phyloP scores from a whole-genome alignment of 257 asterid species.

The Lithospermum erythrorhizon region DNA sequence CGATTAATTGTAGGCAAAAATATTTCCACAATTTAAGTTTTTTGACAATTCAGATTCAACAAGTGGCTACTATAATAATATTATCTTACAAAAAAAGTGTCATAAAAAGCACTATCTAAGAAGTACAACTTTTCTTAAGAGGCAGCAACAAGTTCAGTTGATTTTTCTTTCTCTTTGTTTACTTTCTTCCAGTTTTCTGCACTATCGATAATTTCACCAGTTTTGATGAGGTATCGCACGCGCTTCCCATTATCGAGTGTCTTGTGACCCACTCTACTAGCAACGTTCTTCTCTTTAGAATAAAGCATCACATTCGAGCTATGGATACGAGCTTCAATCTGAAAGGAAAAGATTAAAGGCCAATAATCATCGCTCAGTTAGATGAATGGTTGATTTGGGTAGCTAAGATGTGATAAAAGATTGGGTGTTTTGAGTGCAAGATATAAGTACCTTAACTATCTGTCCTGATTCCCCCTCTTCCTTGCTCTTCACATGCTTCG shows the following conservation, averaged over 20 bases:
- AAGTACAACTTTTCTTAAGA: slow-evolving; percentile 19
- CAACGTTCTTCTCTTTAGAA: slow-evolving; percentile 67
- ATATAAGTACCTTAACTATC: slow-evolving; percentile 46
- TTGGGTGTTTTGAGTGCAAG: not conserved
- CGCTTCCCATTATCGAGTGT: slow-evolving; percentile 72
- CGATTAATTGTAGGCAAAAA: too few species aligned
- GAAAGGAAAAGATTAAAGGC: slow-evolving; percentile 16
- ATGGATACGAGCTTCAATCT: slow-evolving; percentile 93
- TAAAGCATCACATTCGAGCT: slow-evolving; percentile 98
- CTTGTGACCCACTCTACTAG: slow-evolving; percentile 86
- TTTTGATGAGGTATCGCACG: slow-evolving; percentile 81
- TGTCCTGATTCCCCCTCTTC: slow-evolving; percentile 78
- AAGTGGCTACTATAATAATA: not conserved
- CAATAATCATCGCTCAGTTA: not conserved
- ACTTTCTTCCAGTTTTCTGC: slow-evolving; percentile 80
- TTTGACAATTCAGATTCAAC: not conserved
- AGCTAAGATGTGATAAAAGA: too few species aligned
- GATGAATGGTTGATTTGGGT: not conserved
- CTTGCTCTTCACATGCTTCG: slow-evolving; percentile 83
- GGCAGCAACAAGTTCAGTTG: slow-evolving; percentile 44
- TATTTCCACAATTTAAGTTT: not conserved
- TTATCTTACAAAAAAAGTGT: not conserved
- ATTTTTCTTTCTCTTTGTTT: slow-evolving; percentile 38
- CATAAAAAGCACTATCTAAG: not conserved
- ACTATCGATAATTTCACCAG: slow-evolving; percentile 83